phyloP scores from a whole-genome alignment of 495 filamentous ascomycete genomes.

The Aspergillus ostianus region DNA sequence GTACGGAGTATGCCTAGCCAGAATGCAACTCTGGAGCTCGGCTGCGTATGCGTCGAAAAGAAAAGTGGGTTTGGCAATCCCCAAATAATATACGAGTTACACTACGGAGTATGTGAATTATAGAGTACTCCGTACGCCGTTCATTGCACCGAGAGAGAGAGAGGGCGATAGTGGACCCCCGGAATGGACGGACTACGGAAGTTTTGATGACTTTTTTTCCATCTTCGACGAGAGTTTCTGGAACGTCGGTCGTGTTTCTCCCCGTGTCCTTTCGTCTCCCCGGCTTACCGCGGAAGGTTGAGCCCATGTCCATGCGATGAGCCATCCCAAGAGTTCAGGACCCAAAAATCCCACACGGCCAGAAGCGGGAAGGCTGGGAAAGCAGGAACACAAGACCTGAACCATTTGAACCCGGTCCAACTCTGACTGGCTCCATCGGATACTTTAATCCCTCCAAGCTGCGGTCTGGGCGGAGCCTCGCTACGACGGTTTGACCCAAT shows the following conservation, averaged over 20 bases:
- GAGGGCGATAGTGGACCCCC: neutral
- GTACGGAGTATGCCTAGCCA: neutral
- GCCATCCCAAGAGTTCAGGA: neutral
- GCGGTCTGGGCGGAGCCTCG: conserved; percentile 27
- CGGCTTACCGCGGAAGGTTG: neutral
- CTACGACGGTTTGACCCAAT: conserved; percentile 17
- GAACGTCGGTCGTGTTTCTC: neutral
- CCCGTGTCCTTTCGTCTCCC: neutral
- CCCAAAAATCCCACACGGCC: neutral
- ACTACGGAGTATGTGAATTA: neutral
- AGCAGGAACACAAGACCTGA: conserved; percentile 15
- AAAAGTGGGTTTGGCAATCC: neutral
- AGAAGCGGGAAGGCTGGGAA: neutral
- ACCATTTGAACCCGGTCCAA: neutral
- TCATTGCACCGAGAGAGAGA: neutral
- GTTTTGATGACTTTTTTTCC: neutral
- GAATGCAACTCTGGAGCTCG: conserved; percentile 4
- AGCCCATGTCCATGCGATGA: conserved; percentile 1
- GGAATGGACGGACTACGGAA: conserved; percentile 1
- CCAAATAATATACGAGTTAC: neutral
- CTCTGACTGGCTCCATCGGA: conserved; percentile 14
- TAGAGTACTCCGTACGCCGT: neutral
- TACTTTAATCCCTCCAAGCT: conserved; percentile 29
- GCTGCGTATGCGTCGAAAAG: neutral
- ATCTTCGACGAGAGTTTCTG: conserved; percentile 4